Base-by-base conservation (phyloP, 441 rosid species). In the Adansonia gregorii region DNA sequence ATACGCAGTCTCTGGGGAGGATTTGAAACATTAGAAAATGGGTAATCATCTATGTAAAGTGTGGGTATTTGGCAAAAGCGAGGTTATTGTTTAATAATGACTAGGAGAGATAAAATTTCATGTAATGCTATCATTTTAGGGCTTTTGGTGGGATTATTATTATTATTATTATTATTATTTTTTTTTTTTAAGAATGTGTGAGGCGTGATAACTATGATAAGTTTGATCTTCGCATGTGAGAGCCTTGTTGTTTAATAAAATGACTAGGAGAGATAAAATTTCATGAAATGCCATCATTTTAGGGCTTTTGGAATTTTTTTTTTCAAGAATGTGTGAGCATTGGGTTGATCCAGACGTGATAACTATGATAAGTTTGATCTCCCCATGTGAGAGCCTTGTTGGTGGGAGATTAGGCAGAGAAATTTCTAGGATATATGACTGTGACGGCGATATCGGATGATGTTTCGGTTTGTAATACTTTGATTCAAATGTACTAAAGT, bases 231-330 rank as follows among this genome's bases (percentile, higher is more conserved):
- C 79, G 96, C 92, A 0, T 92, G 91, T 78, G 93, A 87, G 85
- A 80, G 87, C 78, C 89, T 93, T 55, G 91, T 66, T 93, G 85
- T 93, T 91, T 78, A 92, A 89, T 81, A 83, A 84, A 78, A 90
- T 91, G 96, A 81, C 75, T 75, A 81, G 60, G 39, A 90, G 92
- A 80, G 96, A 93, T 86, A 87, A 84, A 65, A 93, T 93, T 80
- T 90, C 98, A 1, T 91, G 96, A 93, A 93, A 90, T 84, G 98
- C 94, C 0, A 92, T 92, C 85, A 93, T 90, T 72, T 88, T 92
- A 0, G 94, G 98, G 48, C n/a, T n/a, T n/a, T n/a, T n/a, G n/a
- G n/a, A 88, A 78, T 95, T 95, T 75, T 81, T 86, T 76, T 93
- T 75, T 81, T 86, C 74, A 73, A 73, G 39, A 78, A 91, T 93